These are phyloP conservation scores for Gremmenia infestans DNA, from an alignment of 2,329 filamentous ascomycete genomes.

Conservation along the genomic window DNA sequence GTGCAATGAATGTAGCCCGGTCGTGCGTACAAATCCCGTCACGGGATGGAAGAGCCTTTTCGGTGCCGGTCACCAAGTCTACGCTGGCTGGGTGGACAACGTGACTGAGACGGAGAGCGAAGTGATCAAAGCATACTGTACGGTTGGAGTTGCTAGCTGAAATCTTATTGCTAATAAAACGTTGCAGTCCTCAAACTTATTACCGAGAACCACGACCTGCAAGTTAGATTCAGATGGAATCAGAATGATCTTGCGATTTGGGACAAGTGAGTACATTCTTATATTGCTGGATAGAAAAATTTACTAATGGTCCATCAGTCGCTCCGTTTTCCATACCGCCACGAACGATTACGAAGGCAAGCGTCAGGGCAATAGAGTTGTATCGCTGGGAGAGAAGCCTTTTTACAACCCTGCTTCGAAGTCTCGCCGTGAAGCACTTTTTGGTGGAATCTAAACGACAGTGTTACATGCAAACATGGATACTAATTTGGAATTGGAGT, in stretches of 20 bases:
- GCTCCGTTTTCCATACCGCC: conserved; percentile 48
- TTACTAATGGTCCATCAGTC: conserved; percentile 22
- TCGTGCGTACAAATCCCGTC: conserved; percentile 53
- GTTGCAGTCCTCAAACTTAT: conserved; percentile 37
- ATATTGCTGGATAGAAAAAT: conserved; percentile 50
- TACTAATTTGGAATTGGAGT: too few species aligned
- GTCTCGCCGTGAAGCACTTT: neutral
- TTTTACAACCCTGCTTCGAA: conserved; percentile 40
- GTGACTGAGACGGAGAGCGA: conserved; percentile 50
- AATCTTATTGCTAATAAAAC: neutral
- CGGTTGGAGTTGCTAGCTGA: neutral
- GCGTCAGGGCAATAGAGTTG: conserved; percentile 41
- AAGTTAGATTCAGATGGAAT: conserved; percentile 39
- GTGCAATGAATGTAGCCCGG: conserved; percentile 31
- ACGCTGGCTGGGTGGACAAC: conserved; percentile 44
- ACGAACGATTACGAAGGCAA: conserved; percentile 48
- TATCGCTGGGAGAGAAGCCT: conserved; percentile 47
- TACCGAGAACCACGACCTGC: conserved; percentile 51
- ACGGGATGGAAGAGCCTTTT: conserved; percentile 47
- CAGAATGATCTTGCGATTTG: conserved; percentile 44
- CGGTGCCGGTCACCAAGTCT: conserved; percentile 37
- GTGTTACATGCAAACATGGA: too few species aligned
- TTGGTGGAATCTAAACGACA: neutral
- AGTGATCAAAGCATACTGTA: conserved; percentile 18
- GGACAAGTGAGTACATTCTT: conserved; percentile 40